phyloP scores from a whole-genome alignment of 2,329 filamentous ascomycete genomes.

The Chaetoscypha palmicola region DNA sequence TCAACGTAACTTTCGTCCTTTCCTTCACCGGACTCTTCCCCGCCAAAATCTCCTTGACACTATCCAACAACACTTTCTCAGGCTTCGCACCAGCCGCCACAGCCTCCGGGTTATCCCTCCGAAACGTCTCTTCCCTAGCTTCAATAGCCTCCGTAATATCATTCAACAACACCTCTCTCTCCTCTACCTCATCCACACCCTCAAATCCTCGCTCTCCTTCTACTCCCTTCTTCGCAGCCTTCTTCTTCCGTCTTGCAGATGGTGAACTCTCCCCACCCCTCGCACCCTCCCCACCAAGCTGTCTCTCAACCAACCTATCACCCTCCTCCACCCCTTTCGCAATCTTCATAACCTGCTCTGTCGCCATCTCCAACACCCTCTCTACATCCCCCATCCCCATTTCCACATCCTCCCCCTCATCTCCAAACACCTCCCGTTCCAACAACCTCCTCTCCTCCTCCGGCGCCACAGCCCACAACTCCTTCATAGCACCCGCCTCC shows the following conservation, averaged over 20 bases:
- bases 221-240: not conserved
- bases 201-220: not conserved
- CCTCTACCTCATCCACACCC: too few species aligned
- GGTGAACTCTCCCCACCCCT: too few species aligned
- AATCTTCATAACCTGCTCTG: not conserved
- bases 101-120: too few species aligned
- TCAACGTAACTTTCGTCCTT: too few species aligned
- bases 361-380: not conserved
- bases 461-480: not conserved
- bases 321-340: not conserved
- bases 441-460: not conserved
- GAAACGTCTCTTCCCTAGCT: too few species aligned
- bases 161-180: too few species aligned
- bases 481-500: conserved; percentile 6
- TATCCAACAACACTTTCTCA: too few species aligned
- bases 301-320: not conserved
- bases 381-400: not conserved
- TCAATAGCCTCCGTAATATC: too few species aligned
- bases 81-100: too few species aligned
- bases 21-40: too few species aligned
- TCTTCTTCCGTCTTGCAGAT: not conserved
- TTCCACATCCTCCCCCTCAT: not conserved
- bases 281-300: not conserved
- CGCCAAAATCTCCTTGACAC: too few species aligned
- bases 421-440: not conserved